A percentile compares a stretch with the other conserved stretches of the same genome.
These are phyloP conservation scores for Globisporangium splendens DNA, from an alignment of 352 stramenopile genomes.

Conservation along the genomic window DNA sequence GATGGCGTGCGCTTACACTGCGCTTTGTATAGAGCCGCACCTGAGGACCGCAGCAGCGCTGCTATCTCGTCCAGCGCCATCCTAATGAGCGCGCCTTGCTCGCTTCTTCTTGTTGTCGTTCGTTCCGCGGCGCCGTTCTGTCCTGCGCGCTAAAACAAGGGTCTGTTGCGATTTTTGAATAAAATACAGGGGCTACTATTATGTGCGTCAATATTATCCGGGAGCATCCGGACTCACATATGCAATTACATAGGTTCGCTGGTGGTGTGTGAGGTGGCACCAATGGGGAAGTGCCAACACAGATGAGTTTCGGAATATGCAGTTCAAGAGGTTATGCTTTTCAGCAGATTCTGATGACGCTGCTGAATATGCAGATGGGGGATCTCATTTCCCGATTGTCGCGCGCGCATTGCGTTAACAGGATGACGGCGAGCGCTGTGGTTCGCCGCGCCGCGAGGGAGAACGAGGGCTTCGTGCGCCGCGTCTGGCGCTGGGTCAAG, in stretches of 20 bases:
- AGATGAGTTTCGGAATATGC: too few relatives aligned
- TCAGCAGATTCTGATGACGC: too few relatives aligned
- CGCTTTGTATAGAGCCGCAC: conserved; percentile 20
- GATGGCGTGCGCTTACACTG: too few relatives aligned
- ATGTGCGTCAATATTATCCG: neutral
- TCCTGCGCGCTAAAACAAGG: conserved; percentile 3
- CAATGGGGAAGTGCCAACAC: too few relatives aligned
- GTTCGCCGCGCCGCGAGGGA: conserved; percentile 58
- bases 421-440: conserved; percentile 48
- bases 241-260: too few relatives aligned
- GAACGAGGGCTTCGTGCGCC: conserved; percentile 49
- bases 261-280: too few relatives aligned
- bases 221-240: neutral
- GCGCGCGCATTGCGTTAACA: neutral
- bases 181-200: neutral
- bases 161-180: conserved; percentile 7
- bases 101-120: too few relatives aligned
- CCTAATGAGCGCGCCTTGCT: too few relatives aligned
- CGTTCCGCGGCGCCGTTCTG: too few relatives aligned
- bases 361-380: too few relatives aligned
- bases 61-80: conserved; percentile 45
- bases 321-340: too few relatives aligned
- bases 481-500: conserved; percentile 73
- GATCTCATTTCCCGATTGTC: too few relatives aligned
- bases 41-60: conserved; percentile 53